These are phyloP conservation scores for Linum lewisii DNA, from an alignment of 345 rosid species.

Conservation along the genomic window DNA sequence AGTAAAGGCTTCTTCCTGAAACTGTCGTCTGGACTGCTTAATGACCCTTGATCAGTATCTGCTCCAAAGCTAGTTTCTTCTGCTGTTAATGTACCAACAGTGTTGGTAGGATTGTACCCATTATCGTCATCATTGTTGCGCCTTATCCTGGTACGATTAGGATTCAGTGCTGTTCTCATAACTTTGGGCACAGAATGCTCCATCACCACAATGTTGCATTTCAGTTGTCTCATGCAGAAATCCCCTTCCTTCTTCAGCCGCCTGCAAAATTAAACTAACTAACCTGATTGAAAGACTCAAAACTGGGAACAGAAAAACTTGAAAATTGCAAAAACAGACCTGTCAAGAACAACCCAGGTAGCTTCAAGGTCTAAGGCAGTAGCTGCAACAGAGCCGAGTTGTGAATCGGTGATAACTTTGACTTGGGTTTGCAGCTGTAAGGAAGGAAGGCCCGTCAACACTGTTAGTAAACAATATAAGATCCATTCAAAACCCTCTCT, in stretches of 20 bases:
- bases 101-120: background rate
- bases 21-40: slow-evolving; percentile 11
- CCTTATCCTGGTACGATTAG: slow-evolving; percentile 8
- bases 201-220: slow-evolving; percentile 28
- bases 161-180: slow-evolving; percentile 21
- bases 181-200: slow-evolving; percentile 26
- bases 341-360: slow-evolving; percentile 30
- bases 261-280: slow-evolving; percentile 11
- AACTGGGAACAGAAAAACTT: background rate
- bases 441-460: background rate
- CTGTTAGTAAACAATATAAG: no score
- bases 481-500: no score
- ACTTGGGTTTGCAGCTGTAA: slow-evolving; percentile 23
- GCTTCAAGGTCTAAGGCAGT: slow-evolving; percentile 23
- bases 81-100: slow-evolving; percentile 15
- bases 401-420: slow-evolving; percentile 20
- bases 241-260: slow-evolving; percentile 30
- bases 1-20: slow-evolving; percentile 6
- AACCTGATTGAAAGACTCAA: background rate
- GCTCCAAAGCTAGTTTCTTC: slow-evolving; percentile 14
- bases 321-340: slow-evolving; percentile 9
- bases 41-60: slow-evolving; percentile 11
- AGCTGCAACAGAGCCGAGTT: slow-evolving; percentile 22
- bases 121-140: background rate
- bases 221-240: slow-evolving; percentile 25